Evolutionary conservation across 2,329 filamentous ascomycete genomes (phyloP).

Genomic region (Fusarium robinianum): DNA sequence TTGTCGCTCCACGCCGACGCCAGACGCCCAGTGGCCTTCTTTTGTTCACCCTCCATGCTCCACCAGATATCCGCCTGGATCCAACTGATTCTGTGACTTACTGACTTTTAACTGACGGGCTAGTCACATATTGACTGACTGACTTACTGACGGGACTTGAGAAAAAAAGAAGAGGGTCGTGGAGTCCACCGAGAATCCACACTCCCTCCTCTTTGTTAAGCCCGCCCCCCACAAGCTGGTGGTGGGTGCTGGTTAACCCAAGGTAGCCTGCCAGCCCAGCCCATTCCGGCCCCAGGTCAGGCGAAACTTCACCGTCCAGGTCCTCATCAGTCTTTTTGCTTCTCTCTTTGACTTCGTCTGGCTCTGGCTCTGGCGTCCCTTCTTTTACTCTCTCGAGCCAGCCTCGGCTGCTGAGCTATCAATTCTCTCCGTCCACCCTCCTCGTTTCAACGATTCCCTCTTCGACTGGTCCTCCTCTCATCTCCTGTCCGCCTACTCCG

Average conservation of each 20-base stretch:
- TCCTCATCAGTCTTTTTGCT: conserved; percentile 28
- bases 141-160: conserved; percentile 5
- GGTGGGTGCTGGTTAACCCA: neutral
- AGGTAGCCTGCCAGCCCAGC: conserved; percentile 23
- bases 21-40: too few species aligned
- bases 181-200: conserved; percentile 8
- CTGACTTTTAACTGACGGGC: too few species aligned
- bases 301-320: conserved; percentile 37
- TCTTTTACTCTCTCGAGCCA: conserved; percentile 15
- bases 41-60: too few species aligned
- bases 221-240: neutral
- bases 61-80: too few species aligned
- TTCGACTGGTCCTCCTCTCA: neutral
- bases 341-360: conserved; percentile 19
- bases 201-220: conserved; percentile 11
- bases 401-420: conserved; percentile 24
- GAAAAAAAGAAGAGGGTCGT: neutral
- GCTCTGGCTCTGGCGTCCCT: conserved; percentile 21
- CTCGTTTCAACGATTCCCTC: conserved; percentile 9
- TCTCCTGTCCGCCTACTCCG: conserved; percentile 8
- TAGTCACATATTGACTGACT: conserved; percentile 19
- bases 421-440: conserved; percentile 16
- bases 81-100: too few species aligned
- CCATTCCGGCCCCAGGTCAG: conserved; percentile 35
- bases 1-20: too few species aligned